Evolutionary conservation across 2,329 filamentous ascomycete genomes (phyloP), one percentile per base, ranked within the genome.

Genomic region (Stagonosporopsis cucurbitacearum): DNA sequence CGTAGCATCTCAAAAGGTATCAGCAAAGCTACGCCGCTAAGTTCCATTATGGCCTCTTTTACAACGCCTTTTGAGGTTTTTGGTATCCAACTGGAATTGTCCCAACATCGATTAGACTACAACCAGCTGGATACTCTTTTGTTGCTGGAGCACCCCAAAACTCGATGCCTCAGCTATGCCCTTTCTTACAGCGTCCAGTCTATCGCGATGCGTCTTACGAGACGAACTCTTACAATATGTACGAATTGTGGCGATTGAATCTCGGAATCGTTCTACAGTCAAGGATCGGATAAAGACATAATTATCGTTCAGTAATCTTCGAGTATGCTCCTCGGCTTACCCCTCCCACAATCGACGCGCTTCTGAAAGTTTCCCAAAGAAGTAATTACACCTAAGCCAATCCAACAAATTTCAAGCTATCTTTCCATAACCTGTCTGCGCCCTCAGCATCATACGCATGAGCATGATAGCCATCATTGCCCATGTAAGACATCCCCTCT

Each of bases 361-460:
- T 22, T 30, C 23, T 43, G 9, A 13, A 22, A 20, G 28, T n/a
- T 28, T 32, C 17, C 36, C 12, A 17, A 41, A 41, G 7, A 15
- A 19, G 37, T 13, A 19, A 33, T 32, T 17, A 40, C 35, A 43
- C 33, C 26, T 23, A 22, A 23, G 53, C 26, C 35, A 66, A 43
- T 2, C 62, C 51, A 19, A 65, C 63, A 50, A 66, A 41, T 30
- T 46, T 58, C 40, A 63, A 57, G 56, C 57, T 56, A 40, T 66
- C 57, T 44, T 60, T 64, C 74, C 74, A 76, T 23, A 75, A 39
- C 50, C 64, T 66, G 35, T 62, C 60, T 53, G 75, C 73, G 11
- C 60, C 55, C 28, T 70, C 65, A 2, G 52, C 39, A 36, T 71
- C 59, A 53, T 68, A 75, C 1, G 67, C 65, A 51, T 68, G 64